phyloP scores from a whole-genome alignment of 768 basidiomycete genomes.

The Podaxis sp. region DNA sequence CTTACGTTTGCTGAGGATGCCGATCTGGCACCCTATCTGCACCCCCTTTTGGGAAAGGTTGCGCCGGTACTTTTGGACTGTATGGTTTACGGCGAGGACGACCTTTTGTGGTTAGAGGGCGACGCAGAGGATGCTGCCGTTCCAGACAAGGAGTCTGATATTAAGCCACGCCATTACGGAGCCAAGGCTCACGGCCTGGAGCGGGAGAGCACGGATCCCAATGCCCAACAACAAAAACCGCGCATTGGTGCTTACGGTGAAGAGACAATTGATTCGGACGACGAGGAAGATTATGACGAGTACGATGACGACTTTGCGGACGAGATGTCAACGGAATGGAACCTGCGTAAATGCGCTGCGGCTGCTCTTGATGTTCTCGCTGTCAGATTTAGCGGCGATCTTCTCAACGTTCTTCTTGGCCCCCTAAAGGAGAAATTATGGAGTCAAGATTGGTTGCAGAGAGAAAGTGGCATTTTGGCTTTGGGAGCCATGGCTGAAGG shows the following conservation, averaged over 20 bases:
- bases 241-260: constrained; percentile 72
- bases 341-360: constrained; percentile 95
- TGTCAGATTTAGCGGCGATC: constrained; percentile 86
- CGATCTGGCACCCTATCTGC: constrained; percentile 79
- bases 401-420: constrained; percentile 84
- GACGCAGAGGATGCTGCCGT: constrained; percentile 88
- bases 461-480: constrained; percentile 94
- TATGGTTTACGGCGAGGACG: constrained; percentile 96
- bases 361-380: constrained; percentile 97
- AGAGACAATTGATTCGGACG: constrained; percentile 80
- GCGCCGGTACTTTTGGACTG: constrained; percentile 95
- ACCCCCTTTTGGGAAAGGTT: constrained; percentile 86
- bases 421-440: constrained; percentile 93
- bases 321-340: constrained; percentile 98
- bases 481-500: constrained; percentile 99
- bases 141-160: constrained; percentile 92
- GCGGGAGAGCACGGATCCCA: constrained; percentile 52
- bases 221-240: constrained; percentile 30
- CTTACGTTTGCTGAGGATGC: constrained; percentile 96
- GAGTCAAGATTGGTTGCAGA: constrained; percentile 88
- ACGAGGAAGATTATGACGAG: constrained; percentile 84
- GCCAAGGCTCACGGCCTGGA: constrained; percentile 84
- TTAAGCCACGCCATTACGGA: constrained; percentile 93
- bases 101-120: constrained; percentile 91
- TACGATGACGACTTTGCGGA: constrained; percentile 94